These are phyloP conservation scores for Rhodotorula glutinis DNA, from an alignment of 1,284 basidiomycete species.

Conservation along the genomic window DNA sequence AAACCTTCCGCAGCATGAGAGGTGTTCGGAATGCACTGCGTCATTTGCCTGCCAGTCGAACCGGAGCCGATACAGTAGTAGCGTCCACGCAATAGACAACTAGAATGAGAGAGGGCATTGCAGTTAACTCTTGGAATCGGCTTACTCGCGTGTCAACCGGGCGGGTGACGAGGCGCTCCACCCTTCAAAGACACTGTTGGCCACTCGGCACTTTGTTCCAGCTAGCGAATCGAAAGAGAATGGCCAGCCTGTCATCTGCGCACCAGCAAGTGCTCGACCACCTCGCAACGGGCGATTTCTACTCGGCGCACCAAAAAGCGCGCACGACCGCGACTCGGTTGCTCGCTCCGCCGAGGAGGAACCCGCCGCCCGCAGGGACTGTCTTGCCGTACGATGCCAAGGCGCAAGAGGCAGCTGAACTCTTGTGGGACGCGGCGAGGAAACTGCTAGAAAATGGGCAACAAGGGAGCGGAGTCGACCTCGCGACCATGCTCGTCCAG, in stretches of 20 bases:
- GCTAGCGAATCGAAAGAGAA: not conserved
- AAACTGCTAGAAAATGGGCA: constrained; percentile 82
- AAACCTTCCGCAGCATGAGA: no score
- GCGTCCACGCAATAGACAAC: no score
- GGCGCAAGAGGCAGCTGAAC: constrained; percentile 73
- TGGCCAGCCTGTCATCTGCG: not conserved
- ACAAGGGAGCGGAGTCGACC: constrained; percentile 80
- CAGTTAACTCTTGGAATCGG: not conserved
- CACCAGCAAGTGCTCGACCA: constrained; percentile 44
- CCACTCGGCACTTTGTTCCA: no score
- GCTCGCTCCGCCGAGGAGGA: constrained; percentile 45
- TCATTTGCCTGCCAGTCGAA: no score
- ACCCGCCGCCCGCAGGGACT: constrained; percentile 11
- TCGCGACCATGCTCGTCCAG: constrained; percentile 52
- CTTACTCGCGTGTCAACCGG: no score
- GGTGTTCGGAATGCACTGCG: no score
- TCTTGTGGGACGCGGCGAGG: constrained; percentile 77
- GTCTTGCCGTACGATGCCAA: constrained; percentile 55
- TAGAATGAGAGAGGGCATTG: not conserved
- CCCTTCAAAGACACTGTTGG: no score
- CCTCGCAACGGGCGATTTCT: constrained; percentile 65
- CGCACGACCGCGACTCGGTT: constrained; percentile 88
- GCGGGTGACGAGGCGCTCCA: no score
- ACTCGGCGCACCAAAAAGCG: constrained; percentile 91
- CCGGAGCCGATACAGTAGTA: no score